Percentiles rank a stretch among this genome's conserved stretches.
Evolutionary conservation across 73 alveolate species (phyloP).

Genomic region (Paramecium tetraurelia): DNA sequence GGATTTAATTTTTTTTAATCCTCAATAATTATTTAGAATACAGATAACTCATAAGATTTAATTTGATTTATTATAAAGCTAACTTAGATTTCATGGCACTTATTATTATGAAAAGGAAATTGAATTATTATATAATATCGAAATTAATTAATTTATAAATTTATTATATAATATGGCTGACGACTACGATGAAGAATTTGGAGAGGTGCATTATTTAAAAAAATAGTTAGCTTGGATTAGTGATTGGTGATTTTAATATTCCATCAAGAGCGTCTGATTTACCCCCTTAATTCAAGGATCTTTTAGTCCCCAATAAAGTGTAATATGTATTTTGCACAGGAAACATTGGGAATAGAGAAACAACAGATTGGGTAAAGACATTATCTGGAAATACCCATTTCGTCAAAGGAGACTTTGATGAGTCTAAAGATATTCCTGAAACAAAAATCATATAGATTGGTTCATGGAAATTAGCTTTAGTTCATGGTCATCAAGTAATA

Average conservation of each 20-base stretch:
- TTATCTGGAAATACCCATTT: constrained; percentile 72
- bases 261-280: constrained; percentile 89
- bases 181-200: constrained; percentile 41
- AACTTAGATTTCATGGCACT: too few species aligned
- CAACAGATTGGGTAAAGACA: constrained; percentile 82
- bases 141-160: background rate
- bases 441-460: constrained; percentile 85
- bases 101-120: too few species aligned
- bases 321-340: constrained; percentile 90
- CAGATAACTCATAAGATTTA: too few species aligned
- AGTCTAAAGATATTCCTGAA: constrained; percentile 74
- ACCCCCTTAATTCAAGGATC: constrained; percentile 88
- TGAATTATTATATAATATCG: background rate
- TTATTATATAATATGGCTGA: background rate
- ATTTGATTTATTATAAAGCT: too few species aligned
- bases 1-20: too few species aligned
- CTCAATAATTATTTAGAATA: too few species aligned
- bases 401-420: constrained; percentile 91
- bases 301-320: constrained; percentile 68
- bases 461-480: constrained; percentile 84
- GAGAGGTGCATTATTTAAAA: background rate
- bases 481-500: constrained; percentile 88
- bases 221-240: constrained; percentile 61
- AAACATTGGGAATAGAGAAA: constrained; percentile 88
- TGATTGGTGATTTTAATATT: constrained; percentile 87